Base-by-base conservation (phyloP, 768 basidiomycete species). In the Sarcodon sp. region DNA sequence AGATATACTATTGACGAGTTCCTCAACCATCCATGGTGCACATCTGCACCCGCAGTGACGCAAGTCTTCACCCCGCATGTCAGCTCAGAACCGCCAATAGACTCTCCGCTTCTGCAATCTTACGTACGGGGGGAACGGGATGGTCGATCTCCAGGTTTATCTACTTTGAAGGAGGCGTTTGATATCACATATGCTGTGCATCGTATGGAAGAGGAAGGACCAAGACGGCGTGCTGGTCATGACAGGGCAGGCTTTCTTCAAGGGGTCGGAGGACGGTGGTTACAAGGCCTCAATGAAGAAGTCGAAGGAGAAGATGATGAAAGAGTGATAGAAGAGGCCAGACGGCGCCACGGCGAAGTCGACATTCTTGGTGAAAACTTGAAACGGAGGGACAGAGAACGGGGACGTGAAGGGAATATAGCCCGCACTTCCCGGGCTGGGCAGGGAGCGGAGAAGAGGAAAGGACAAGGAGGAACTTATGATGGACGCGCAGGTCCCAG, bases 181-280 rank as follows among this genome's bases (percentile, higher is more conserved):
- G 96, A 99, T 63, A 84, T 99, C 59, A 94, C 96, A 1, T 97
- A 97, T 63, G 94, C 96, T 3, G 96, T 99, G 0, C 96, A 99
- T 64, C 82, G 94, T 13, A 98, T 98, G 94, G 94, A 97, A 62
- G 96, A 99, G 64, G 96, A 99, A 65, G 94, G 92, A 11, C 87
- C 87, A 0, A 75, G 88, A 47, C 71, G 89, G 45, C 76, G 87
- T 21, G 83, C 80, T 9, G 74, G 77, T 3, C 21, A 27, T 27
- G 21, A 27, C 21, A 27, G 21, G 4, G 21, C 21, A 27, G 21
- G 21, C 21, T 27, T 3, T 27, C 21, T 27, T 27, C 83, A 82
- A 13, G 89, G 85, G 31, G 84, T 80, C 0, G 92, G 91, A 16
- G 75, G 79, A 45, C 87, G 87, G 4, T 88, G 86, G 69, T 66